phyloP scores from a whole-genome alignment of 2,329 filamentous ascomycete genomes.

The Escovopsis sp. region DNA sequence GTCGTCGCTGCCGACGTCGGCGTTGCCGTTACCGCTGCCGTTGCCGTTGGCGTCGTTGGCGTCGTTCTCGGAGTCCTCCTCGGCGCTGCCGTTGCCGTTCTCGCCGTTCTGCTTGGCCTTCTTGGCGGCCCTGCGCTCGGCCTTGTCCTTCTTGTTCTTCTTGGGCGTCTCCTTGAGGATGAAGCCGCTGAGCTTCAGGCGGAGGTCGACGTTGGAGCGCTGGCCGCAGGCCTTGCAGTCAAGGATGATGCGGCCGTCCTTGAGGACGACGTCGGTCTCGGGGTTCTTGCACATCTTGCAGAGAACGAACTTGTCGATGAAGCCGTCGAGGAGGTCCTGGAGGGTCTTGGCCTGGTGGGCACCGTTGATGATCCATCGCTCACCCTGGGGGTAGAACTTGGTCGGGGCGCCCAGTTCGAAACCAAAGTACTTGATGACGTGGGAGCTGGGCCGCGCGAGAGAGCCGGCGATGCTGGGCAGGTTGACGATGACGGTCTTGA shows the following conservation, averaged over 20 bases:
- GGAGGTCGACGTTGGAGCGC: constrained; percentile 78
- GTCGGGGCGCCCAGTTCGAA: constrained; percentile 98
- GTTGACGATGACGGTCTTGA: constrained; percentile 97
- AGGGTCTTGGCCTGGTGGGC: constrained; percentile 90
- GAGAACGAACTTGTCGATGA: constrained; percentile 97
- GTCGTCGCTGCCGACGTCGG: constrained; percentile 73
- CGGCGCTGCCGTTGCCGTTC: constrained; percentile 43
- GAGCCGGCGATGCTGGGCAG: constrained; percentile 85
- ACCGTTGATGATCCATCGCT: constrained; percentile 99
- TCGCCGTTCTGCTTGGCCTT: constrained; percentile 69
- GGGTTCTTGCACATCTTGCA: constrained; percentile 99
- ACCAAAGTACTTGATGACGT: constrained; percentile 99
- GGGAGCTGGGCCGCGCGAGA: constrained; percentile 79
- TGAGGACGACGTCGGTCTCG: constrained; percentile 91
- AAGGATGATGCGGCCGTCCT: constrained; percentile 79
- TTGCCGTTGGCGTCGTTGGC: constrained; percentile 36
- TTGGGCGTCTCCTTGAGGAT: constrained; percentile 89
- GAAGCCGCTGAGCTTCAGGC: constrained; percentile 92
- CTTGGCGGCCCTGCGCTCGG: constrained; percentile 77
- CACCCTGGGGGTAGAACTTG: constrained; percentile 91
- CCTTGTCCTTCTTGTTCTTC: constrained; percentile 97
- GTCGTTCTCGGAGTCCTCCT: constrained; percentile 35
- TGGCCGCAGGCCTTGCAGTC: constrained; percentile 99
- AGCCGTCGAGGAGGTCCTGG: constrained; percentile 94
- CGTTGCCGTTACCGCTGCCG: constrained; percentile 40